Conservation (phyloP, 1,284 basidiomycete genomes). For the Cutaneotrichosporon spelunceum region DNA sequence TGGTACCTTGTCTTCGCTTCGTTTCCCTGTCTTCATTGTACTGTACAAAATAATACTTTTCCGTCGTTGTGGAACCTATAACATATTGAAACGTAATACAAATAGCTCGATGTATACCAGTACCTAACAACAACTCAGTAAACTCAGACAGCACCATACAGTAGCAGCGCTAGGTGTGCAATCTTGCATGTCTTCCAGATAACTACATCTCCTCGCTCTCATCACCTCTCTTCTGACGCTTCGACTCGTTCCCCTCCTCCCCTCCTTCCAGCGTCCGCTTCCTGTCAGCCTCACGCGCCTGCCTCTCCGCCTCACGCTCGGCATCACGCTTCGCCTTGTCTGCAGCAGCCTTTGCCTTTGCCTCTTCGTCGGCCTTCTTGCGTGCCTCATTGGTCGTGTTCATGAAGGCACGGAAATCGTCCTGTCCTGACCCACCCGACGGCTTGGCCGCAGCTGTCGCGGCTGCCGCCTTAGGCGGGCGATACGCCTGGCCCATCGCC, state of each 20-base stretch:
- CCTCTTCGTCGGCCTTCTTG: conserved; percentile 22
- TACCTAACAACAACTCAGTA: too few species aligned
- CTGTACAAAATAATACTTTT: too few species aligned
- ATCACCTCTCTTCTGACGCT: conserved; percentile 13
- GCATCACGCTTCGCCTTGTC: neutral
- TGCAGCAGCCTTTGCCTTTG: conserved; percentile 15
- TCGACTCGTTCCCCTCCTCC: conserved; percentile 16
- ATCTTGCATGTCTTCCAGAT: too few species aligned
- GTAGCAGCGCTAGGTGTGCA: too few species aligned
- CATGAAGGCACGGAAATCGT: conserved; percentile 45
- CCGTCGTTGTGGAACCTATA: too few species aligned
- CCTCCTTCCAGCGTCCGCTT: conserved; percentile 26
- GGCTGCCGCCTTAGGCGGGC: conserved; percentile 26
- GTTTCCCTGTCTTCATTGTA: too few species aligned
- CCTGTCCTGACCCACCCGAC: conserved; percentile 28
- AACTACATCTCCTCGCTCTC: too few species aligned
- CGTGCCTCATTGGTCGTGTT: conserved; percentile 41
- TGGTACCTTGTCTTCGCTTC: too few species aligned
- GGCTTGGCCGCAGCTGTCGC: conserved; percentile 17
- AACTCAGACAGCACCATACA: too few species aligned
- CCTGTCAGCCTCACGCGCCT: conserved; percentile 16
- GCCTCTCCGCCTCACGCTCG: conserved; percentile 4
- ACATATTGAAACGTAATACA: too few species aligned
- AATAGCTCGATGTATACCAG: too few species aligned
- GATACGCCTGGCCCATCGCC: conserved; percentile 35